A percentile compares a stretch with the other conserved stretches of the same genome.
Conservation (phyloP, 257 asterid genomes). For the Jaltomata sinuosa region DNA sequence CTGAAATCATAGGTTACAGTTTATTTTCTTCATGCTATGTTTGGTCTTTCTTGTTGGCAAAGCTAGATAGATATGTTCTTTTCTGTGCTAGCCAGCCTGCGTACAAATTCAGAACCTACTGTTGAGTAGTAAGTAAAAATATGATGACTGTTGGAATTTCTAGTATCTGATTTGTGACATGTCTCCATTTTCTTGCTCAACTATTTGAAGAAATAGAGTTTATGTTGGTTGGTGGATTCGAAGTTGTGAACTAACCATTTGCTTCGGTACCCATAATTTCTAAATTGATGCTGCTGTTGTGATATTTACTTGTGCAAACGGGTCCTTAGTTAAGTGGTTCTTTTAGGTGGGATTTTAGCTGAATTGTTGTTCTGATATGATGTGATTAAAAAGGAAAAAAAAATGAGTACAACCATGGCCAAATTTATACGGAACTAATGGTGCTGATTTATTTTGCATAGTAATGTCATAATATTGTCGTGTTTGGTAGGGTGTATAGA, state of each 20-base stretch:
- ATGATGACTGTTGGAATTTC: neutral
- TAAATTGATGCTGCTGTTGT: neutral
- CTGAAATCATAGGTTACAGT: neutral
- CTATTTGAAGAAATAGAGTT: neutral
- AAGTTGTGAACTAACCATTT: neutral
- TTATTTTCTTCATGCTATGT: neutral
- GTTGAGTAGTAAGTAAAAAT: neutral
- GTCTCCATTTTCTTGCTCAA: neutral
- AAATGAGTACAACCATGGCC: neutral
- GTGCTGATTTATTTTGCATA: neutral
- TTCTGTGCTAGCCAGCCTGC: neutral
- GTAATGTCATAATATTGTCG: neutral
- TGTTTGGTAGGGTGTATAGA: too few relatives aligned
- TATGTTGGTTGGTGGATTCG: neutral
- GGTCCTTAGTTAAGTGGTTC: neutral
- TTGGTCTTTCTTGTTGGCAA: slow-evolving; percentile 3
- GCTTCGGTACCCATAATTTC: neutral
- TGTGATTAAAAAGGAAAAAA: neutral
- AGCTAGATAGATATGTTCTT: neutral
- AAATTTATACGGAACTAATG: neutral
- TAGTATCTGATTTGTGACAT: neutral
- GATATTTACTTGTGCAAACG: neutral
- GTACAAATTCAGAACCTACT: neutral
- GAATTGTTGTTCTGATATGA: neutral
- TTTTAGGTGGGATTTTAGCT: neutral